These are phyloP conservation scores for Colletotrichum musicola DNA, from an alignment of 2,329 filamentous ascomycete species.

Conservation along the genomic window DNA sequence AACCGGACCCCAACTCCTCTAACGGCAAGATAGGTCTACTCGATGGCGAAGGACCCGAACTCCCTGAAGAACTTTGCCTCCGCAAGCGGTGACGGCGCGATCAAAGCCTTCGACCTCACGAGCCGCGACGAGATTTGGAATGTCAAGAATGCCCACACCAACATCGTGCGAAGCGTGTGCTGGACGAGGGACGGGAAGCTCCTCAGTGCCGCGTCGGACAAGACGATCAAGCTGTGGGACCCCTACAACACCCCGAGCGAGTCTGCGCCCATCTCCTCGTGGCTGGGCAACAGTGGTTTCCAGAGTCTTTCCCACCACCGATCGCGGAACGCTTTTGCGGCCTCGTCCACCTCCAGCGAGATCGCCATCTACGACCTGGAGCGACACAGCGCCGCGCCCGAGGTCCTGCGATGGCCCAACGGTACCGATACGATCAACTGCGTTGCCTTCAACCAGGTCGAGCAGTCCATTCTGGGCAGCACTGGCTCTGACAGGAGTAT, in stretches of 20 bases:
- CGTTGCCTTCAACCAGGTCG: constrained; percentile 91
- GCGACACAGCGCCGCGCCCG: constrained; percentile 82
- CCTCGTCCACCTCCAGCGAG: constrained; percentile 77
- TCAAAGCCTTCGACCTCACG: constrained; percentile 74
- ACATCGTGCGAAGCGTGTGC: constrained; percentile 90
- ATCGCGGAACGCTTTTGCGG: constrained; percentile 82
- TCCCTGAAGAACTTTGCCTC: constrained; percentile 82
- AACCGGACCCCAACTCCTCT: not conserved
- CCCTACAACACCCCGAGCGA: constrained; percentile 81
- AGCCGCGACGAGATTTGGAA: constrained; percentile 81
- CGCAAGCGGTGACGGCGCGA: constrained; percentile 89
- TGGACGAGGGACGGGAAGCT: constrained; percentile 91
- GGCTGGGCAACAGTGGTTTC: constrained; percentile 75
- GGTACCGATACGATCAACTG: constrained; percentile 90
- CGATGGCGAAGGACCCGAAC: constrained; percentile 83
- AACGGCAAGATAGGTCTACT: constrained; percentile 63
- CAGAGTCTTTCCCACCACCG: constrained; percentile 83
- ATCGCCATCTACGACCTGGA: constrained; percentile 93
- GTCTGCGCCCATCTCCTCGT: constrained; percentile 82
- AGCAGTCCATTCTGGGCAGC: constrained; percentile 90
- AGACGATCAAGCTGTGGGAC: constrained; percentile 90
- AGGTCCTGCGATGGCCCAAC: constrained; percentile 89
- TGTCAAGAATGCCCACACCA: constrained; percentile 83
- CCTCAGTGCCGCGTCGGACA: constrained; percentile 87
- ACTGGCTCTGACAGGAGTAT: constrained; percentile 87